Conservation (phyloP, 225 moss, liverwort and hornwort species). For the Thuidium tamariscinum region DNA sequence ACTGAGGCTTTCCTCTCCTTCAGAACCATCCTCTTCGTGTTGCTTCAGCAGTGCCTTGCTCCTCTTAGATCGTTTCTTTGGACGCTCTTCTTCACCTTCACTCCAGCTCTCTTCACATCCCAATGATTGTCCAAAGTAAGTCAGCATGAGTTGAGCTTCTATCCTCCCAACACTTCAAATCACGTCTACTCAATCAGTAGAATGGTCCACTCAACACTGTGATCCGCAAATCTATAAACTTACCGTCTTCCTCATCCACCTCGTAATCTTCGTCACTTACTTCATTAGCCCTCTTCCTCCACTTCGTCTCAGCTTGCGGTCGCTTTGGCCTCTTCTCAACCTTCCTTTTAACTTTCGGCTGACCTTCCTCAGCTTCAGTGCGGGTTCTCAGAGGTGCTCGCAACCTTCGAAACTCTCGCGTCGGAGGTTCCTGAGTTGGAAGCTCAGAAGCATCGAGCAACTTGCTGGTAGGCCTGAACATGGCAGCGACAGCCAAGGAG, state of each 20-base stretch:
- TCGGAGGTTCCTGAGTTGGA: constrained; percentile 62
- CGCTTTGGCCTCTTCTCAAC: constrained; percentile 50
- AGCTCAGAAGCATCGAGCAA: constrained; percentile 76
- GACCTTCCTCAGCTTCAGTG: constrained; percentile 32
- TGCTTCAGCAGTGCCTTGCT: constrained; percentile 2
- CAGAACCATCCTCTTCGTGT: constrained; percentile 23
- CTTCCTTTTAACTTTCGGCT: constrained; percentile 19
- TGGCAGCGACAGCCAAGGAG: constrained; percentile 64
- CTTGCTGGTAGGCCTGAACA: constrained; percentile 76
- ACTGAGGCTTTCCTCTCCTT: constrained; percentile 10
- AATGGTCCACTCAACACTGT: not conserved
- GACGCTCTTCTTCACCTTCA: constrained; percentile 29
- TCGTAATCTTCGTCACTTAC: constrained; percentile 47
- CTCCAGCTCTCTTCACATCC: constrained; percentile 39
- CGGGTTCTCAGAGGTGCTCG: constrained; percentile 54
- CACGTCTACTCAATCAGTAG: not conserved
- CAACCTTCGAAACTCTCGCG: constrained; percentile 80
- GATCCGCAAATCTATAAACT: constrained; percentile 7
- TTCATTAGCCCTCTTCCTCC: constrained; percentile 41
- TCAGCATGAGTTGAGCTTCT: not conserved
- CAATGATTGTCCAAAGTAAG: not conserved
- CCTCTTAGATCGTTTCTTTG: constrained; percentile 23
- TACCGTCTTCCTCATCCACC: constrained; percentile 27
- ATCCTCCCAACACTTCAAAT: not conserved
- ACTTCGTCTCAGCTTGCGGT: constrained; percentile 69